Base-by-base conservation (phyloP, 2,329 filamentous ascomycete species). In the Podosphaera leucotricha region DNA sequence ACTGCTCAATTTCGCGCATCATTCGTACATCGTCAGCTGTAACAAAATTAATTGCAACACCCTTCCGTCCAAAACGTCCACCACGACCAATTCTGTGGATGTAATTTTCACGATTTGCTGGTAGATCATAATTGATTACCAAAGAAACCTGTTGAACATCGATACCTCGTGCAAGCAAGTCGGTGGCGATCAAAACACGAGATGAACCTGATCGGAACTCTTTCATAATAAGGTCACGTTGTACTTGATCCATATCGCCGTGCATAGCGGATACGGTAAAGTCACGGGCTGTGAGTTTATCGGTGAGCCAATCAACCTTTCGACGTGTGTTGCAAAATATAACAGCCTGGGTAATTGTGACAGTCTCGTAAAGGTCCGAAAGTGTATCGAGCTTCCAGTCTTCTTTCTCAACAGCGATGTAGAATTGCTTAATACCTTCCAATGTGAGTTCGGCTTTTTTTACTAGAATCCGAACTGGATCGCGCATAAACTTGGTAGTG, bases 291-390 rank as follows among this genome's bases (percentile, higher is more conserved):
- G 84, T 92, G 63, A 98, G 85, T 78, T 95, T 95, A 69, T 95
- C 87, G 55, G 90, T 95, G 58, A 98, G 80, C 90, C 90, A 98
- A 72, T 98, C 90, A 60, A 98, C 90, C 86, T 98, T 98, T 75
- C 87, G 81, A 65, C 90, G 82, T 62, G 90, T 98, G 79, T 98
- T 98, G 78, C 90, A 98, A 82, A 98, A 98, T 69, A 98, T 98
- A 66, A 98, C 90, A 48, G 90, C 90, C 67, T 98, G 90, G 57
- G 90, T 98, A 61, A 95, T 98, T 63, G 90, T 98, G 62, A 98
- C 81, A 46, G 90, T 98, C 71, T 98, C 90, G 72, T 98, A 98
- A 56, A 98, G 68, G 67, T 98, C 90, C 59, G 83, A 95, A 50
- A 98, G 83, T 49, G 90, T 98, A 66, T 98, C 90, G 54, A 98